Evolutionary conservation across 83 land plant species (phyloP).

Genomic region (Thuja plicata): DNA sequence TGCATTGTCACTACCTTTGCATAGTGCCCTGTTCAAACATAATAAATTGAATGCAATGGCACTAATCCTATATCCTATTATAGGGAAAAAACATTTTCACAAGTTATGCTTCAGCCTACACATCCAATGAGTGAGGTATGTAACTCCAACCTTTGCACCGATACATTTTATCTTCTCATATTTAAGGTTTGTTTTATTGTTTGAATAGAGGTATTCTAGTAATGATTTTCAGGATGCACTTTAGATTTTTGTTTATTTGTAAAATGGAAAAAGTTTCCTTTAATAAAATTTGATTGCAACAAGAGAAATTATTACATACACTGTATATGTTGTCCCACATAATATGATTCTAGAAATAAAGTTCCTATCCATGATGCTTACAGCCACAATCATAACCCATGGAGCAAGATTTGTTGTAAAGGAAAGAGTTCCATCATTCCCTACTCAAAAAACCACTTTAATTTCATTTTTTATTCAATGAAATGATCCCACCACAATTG

Average conservation of each 20-base stretch:
- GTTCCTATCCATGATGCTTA: constrained; percentile 66
- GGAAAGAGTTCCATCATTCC: constrained; percentile 56
- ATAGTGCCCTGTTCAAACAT: no score
- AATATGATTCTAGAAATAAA: constrained; percentile 51
- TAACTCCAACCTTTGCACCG: no score
- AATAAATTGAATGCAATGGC: no score
- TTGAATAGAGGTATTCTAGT: background rate
- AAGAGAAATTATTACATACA: background rate
- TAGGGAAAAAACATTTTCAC: no score
- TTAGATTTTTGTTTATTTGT: background rate
- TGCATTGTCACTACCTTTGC: no score
- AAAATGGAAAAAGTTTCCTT: background rate
- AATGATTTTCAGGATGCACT: constrained; percentile 1
- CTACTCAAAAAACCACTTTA: constrained; percentile 59
- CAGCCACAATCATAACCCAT: constrained; percentile 80
- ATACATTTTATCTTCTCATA: no score
- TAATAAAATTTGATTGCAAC: background rate
- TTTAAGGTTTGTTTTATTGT: no score
- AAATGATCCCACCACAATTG: no score
- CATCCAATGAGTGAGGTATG: no score
- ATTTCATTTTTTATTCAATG: constrained; percentile 56
- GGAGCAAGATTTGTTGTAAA: constrained; percentile 73
- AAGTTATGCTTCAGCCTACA: no score
- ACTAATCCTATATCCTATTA: no score
- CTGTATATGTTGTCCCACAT: no score